Conservation (phyloP, 768 basidiomycete species). For the Suillus plorans region DNA sequence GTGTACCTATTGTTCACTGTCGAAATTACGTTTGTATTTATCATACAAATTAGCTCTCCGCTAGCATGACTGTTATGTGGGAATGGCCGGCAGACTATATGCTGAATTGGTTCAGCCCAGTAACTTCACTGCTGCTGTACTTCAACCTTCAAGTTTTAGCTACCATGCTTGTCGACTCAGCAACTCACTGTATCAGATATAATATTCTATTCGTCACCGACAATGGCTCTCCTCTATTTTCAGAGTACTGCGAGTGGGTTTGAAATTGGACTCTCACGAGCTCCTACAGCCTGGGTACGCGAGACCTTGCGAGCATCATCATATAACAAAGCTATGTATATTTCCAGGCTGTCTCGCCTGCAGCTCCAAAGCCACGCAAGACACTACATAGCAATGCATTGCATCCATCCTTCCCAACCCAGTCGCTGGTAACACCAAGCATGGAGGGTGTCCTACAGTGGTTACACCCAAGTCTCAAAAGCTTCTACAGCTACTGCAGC, state of each 20-base stretch:
- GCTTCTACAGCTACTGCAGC: conserved; percentile 37
- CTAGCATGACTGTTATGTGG: not conserved
- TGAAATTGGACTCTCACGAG: not conserved
- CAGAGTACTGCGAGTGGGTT: not conserved
- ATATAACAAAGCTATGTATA: not conserved
- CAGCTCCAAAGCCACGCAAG: not conserved
- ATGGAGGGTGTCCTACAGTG: not conserved
- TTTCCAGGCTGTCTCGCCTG: not conserved
- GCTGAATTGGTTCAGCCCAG: not conserved
- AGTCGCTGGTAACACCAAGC: not conserved
- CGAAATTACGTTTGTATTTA: too few relatives aligned
- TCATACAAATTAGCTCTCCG: too few relatives aligned
- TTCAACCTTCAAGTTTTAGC: not conserved
- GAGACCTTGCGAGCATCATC: not conserved
- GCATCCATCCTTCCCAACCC: not conserved
- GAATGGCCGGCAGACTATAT: not conserved
- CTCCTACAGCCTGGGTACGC: not conserved
- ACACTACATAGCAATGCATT: not conserved
- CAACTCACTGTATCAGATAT: not conserved
- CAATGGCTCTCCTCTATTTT: not conserved
- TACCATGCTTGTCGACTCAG: not conserved
- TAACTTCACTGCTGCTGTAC: not conserved
- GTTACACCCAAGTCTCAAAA: conserved; percentile 2
- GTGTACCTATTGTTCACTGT: too few relatives aligned
- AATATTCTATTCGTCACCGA: not conserved